Base-by-base conservation (phyloP, 2,329 filamentous ascomycete species). In the Aschersonia sp. region DNA sequence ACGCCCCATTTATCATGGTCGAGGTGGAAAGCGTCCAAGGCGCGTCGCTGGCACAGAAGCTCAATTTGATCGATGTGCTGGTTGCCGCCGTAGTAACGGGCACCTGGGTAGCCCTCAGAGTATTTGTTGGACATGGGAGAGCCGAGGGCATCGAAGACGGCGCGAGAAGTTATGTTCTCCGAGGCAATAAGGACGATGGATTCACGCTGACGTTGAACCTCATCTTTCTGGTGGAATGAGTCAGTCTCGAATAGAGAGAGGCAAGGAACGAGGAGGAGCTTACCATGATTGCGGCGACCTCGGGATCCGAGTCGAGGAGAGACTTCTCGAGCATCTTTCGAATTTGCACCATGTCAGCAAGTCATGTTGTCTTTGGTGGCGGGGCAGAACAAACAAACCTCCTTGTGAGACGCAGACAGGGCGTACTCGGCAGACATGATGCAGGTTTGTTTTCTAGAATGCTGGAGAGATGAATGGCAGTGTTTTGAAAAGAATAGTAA, bases 121-220 rank as follows among this genome's bases (percentile, higher is more conserved):
- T 98, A 98, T 76, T 98, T 98, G 80, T 98, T 95, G 70, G 86
- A 88, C 85, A 92, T 94, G 67, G 85, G 84, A 50, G 83, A 89
- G 61, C 92, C 92, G 56, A 98, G 82, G 51, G 92, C 92, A 73
- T 98, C 89, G 73, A 95, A 95, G 62, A 98, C 92, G 61, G 92
- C 89, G 59, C 89, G 89, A 53, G 92, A 98, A 50, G 92, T 98
- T 71, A 98, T 89, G 77, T 98, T 98, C 76, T 98, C 92, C 49
- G 92, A 97, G 63, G 92, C 91, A 61, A 98, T 98, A 65, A 98
- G 83, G 64, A 97, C 87, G 70, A 98, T 94, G 60, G 89, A 97
- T 77, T 98, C 89, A 68, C 88, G 84, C 76, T 98, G 92, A 65
- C 92, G 88, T 78, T 95, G 82, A 63, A 96, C 85, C 73, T 97